Percentiles rank a stretch among this genome's conserved stretches.
Conservation (phyloP, 2,329 filamentous ascomycete species). For the Fusarium anguioides region DNA sequence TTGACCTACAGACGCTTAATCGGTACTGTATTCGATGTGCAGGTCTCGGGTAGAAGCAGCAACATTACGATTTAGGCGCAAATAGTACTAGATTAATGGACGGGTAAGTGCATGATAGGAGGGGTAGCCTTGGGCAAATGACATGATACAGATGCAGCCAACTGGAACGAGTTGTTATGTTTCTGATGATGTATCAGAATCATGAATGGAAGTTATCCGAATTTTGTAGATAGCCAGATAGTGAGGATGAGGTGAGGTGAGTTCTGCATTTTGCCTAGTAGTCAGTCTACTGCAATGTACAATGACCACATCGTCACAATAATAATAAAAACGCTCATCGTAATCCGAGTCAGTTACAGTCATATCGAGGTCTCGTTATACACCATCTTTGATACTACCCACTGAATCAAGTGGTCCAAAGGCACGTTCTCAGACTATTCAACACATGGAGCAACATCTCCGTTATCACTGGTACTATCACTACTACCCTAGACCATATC, state of each 20-base stretch:
- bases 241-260: conserved; percentile 9
- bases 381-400: conserved; percentile 12
- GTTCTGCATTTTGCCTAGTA: background rate
- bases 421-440: background rate
- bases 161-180: background rate
- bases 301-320: background rate
- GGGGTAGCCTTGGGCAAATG: conserved; percentile 5
- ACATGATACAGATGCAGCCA: background rate
- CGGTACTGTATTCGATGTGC: conserved; percentile 28
- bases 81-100: background rate
- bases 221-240: background rate
- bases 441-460: conserved; percentile 10
- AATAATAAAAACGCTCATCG: background rate
- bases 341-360: background rate
- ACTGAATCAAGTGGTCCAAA: conserved; percentile 10
- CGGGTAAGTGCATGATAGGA: conserved; percentile 21
- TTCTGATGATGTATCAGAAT: conserved; percentile 26
- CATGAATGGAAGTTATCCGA: conserved; percentile 4
- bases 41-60: conserved; percentile 29
- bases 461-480: conserved; percentile 14
- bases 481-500: conserved; percentile 26
- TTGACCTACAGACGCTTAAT: conserved; percentile 14
- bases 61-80: conserved; percentile 8
- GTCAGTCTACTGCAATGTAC: background rate
- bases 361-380: conserved; percentile 12